Base-by-base conservation (phyloP, 306 rosid species). In the Arachis stenosperma region DNA sequence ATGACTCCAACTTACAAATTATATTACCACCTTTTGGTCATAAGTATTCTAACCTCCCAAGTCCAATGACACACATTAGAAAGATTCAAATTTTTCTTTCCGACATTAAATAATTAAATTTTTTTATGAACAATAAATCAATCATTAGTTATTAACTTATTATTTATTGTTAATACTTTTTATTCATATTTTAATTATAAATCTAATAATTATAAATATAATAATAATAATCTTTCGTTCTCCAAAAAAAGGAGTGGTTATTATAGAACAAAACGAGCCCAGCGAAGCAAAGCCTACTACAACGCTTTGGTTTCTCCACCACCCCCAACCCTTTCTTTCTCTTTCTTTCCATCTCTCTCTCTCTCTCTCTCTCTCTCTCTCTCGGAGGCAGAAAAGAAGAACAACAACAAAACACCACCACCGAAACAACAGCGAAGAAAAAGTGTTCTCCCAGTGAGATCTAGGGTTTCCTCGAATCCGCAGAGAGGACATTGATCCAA, bases 301-400 rank as follows among this genome's bases (percentile, higher is more conserved):
- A 80, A 61, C 39, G 48, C 75, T 75, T 88, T 60, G 82, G 78
- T 85, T 81, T 86, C 87, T 81, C 75, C 88, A 84, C 81, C 86
- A 42, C 86, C 84, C 50, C 50, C 62, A 33, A 7, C 63, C 54
- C 60, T 70, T 57, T 13, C 17, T 60, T 17, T 46, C 51, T 15
- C 63, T 55, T 29, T 70, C 66, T 40, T 81, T 37, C 61, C 29
- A 52, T 33, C 3, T 40, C 41, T 37, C 15, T 54, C 40, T 33
- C 4, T 40, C 71, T 60, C 77, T 39, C 5, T 36, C 42, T 73
- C 62, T 77, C 48, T 51, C 79, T 68, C 73, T 65, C 48, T 65
- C 14, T 6, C 29, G 50, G 40, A 58, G 42, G 77, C 76, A 69
- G 81, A 70, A 55, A 61, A 61, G 69, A 70, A 69, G 55, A 78